Conservation (phyloP, 768 basidiomycete species). For the Termitomyces sp. region DNA sequence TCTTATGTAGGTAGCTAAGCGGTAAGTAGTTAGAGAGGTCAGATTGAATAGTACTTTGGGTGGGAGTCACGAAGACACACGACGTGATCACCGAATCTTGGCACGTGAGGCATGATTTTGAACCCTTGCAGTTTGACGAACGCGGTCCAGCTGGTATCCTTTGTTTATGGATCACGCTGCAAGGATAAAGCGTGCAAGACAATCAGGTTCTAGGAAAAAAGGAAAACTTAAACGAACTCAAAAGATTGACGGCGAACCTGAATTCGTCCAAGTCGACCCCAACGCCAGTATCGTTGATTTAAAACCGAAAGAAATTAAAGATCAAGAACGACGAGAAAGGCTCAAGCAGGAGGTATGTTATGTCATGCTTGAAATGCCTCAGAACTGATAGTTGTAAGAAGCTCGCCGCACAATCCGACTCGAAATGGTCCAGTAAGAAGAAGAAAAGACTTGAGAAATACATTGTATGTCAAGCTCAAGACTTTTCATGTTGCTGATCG, state of each 20-base stretch:
- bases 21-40: too few species aligned
- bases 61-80: too few species aligned
- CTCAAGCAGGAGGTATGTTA: conserved; percentile 52
- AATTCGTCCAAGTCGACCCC: conserved; percentile 32
- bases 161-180: conserved; percentile 21
- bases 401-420: conserved; percentile 50
- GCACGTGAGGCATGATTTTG: conserved; percentile 5
- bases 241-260: conserved; percentile 12
- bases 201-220: conserved; percentile 58
- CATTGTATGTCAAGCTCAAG: conserved; percentile 51
- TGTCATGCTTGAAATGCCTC: background rate
- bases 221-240: conserved; percentile 34
- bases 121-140: background rate
- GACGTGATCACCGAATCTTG: background rate
- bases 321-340: conserved; percentile 51
- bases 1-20: too few species aligned
- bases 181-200: conserved; percentile 55
- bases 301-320: conserved; percentile 58
- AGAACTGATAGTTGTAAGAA: conserved; percentile 14
- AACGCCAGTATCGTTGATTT: conserved; percentile 54
- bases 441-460: conserved; percentile 88
- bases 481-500: background rate
- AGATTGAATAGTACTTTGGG: too few species aligned
- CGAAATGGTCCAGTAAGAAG: conserved; percentile 79
- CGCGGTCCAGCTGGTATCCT: background rate